A percentile compares a stretch with the other conserved stretches of the same genome.
phyloP scores from a whole-genome alignment of 306 rosid species.

The Vigna trinervia region DNA sequence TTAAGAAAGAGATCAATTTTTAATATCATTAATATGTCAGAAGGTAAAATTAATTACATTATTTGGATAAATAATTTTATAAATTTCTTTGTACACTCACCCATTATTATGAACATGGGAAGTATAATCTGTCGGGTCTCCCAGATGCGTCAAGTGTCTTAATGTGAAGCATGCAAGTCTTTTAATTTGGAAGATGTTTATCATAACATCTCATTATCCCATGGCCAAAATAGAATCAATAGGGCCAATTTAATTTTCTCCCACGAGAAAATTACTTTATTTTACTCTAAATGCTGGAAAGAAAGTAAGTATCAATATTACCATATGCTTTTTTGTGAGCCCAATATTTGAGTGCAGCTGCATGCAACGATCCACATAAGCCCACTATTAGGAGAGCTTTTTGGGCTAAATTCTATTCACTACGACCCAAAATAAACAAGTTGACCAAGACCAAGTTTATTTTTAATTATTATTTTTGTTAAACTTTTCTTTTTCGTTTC shows the following conservation, averaged over 20 bases:
- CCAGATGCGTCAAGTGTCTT: background rate
- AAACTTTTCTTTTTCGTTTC: background rate
- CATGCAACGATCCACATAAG: conserved; percentile 43
- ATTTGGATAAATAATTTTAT: conserved; percentile 2
- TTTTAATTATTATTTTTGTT: background rate
- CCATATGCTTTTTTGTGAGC: conserved; percentile 36
- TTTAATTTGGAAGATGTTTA: background rate
- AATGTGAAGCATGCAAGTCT: conserved; percentile 11
- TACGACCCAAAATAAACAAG: background rate
- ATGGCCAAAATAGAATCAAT: background rate
- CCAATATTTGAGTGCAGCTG: conserved; percentile 37
- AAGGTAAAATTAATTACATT: conserved; percentile 3
- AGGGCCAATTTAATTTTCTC: conserved; percentile 3
- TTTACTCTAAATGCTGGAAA: background rate
- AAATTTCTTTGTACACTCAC: background rate
- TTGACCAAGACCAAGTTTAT: background rate
- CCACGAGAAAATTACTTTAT: background rate
- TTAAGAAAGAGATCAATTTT: conserved; percentile 13
- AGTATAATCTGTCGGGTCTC: background rate
- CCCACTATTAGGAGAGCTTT: conserved; percentile 30
- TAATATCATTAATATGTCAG: conserved; percentile 10
- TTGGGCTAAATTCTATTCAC: conserved; percentile 31
- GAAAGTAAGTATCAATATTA: background rate
- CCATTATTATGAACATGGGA: background rate
- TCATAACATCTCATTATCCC: background rate